These are phyloP conservation scores for Wickerhamomyces mucosus DNA, from an alignment of 805 yeast species.

Conservation along the genomic window DNA sequence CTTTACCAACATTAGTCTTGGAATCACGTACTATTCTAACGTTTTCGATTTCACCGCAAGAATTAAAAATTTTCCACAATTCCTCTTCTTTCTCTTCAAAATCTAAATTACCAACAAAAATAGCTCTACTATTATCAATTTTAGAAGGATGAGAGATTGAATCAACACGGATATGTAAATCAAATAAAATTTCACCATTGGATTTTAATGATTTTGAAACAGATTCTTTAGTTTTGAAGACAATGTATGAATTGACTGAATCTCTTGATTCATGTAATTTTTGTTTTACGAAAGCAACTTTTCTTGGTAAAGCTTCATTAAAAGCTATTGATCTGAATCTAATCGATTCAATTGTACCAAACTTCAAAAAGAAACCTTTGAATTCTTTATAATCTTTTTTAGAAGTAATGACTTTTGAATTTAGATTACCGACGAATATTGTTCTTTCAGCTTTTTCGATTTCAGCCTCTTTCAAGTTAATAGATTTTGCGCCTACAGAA, in stretches of 20 bases:
- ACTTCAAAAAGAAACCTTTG: constrained; percentile 44
- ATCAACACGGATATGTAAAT: constrained; percentile 81
- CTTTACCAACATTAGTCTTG: constrained; percentile 92
- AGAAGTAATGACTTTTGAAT: constrained; percentile 51
- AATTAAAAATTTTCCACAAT: constrained; percentile 71
- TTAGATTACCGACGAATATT: constrained; percentile 81
- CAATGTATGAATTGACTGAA: constrained; percentile 82
- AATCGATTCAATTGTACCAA: constrained; percentile 49
- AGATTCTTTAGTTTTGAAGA: constrained; percentile 47
- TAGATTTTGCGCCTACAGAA: constrained; percentile 23
- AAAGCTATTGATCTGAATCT: constrained; percentile 91
- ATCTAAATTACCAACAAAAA: constrained; percentile 90
- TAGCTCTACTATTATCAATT: constrained; percentile 73
- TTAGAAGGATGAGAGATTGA: constrained; percentile 87
- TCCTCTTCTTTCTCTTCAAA: constrained; percentile 89
- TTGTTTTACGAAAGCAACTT: constrained; percentile 79
- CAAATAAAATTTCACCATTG: constrained; percentile 61
- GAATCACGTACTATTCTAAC: constrained; percentile 89
- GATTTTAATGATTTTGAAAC: constrained; percentile 33
- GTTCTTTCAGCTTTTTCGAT: constrained; percentile 77
- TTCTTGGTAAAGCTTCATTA: constrained; percentile 80
- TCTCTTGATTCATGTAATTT: constrained; percentile 70
- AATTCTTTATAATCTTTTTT: constrained; percentile 54
- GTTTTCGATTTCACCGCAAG: constrained; percentile 66
- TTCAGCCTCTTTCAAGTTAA: constrained; percentile 62